These are phyloP conservation scores for Schizonepeta tenuifolia DNA, from an alignment of 257 asterid genomes.

Conservation along the genomic window DNA sequence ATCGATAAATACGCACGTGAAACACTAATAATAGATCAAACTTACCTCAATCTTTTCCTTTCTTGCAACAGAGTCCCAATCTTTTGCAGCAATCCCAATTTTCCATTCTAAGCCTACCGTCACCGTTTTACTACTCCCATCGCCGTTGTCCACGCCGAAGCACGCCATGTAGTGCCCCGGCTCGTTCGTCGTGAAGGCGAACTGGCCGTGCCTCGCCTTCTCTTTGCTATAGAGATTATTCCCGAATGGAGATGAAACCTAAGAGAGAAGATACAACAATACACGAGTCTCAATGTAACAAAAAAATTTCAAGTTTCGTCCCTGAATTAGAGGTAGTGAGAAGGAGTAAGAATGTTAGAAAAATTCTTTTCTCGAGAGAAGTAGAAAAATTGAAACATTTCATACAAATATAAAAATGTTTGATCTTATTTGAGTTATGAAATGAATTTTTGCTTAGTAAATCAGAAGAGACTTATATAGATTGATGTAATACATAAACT, in stretches of 20 bases:
- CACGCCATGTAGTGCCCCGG: conserved; percentile 68
- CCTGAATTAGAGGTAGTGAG: no score
- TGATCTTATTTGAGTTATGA: no score
- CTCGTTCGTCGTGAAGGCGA: conserved; percentile 71
- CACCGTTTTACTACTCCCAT: conserved; percentile 38
- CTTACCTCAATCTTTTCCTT: conserved; percentile 80
- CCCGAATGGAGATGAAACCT: conserved; percentile 78
- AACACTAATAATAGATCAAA: background rate
- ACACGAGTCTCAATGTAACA: no score
- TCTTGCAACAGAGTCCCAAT: conserved; percentile 82
- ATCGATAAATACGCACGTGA: background rate
- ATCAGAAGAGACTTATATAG: no score
- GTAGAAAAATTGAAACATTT: no score
- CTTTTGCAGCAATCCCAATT: conserved; percentile 72
- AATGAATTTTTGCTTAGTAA: no score
- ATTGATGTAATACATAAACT: no score
- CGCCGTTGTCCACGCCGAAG: conserved; percentile 44
- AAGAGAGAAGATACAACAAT: background rate
- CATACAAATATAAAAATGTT: no score
- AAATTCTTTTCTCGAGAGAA: no score
- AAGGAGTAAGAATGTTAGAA: no score
- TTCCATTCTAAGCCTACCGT: conserved; percentile 72
- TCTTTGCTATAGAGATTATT: conserved; percentile 54
- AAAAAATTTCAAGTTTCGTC: no score
- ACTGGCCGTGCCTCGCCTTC: conserved; percentile 56